Base-by-base conservation (phyloP, 495 filamentous ascomycete genomes). In the Neohortaea acidophila region DNA sequence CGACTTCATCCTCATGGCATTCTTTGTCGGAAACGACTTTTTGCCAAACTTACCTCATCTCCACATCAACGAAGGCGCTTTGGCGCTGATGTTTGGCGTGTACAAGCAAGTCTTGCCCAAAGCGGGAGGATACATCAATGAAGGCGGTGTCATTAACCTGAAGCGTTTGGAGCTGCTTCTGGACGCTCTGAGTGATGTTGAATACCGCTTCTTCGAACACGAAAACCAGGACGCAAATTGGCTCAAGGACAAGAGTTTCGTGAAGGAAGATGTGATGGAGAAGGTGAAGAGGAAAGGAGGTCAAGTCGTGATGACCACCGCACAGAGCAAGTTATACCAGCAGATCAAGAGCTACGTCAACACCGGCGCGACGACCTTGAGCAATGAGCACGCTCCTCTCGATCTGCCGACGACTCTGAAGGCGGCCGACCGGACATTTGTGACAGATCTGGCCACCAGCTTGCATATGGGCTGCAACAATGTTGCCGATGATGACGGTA, bases 21-120 rank as follows among this genome's bases (percentile, higher is more conserved):
- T 99, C 65, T 99, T 99, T 54, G 84, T 99, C 55, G 91, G 91
- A 56, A 99, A 99, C 58, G 91, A 99, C 62, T 99, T 99, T 61
- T 69, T 99, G 51, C 91, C 91, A 3, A 94, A 96, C 60, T 64
- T 99, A 36, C 91, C 91, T 2, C 82, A 91, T 46, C 62, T 99
- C 43, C 91, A 96, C 61, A 99, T 99, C 60, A 99, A 99, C 59
- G 91, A 96, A 57, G 91, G 91, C 23, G 91, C 91, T 9, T 62
- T 96, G 52, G 79, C 85, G 14, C 72, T 89, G 45, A 94, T 96
- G 86, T 99, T 99, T 58, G 83, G 80, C 57, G 75, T 91, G 43
- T 99, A 99, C 67, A 94, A 94, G 53, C 66, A 79, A 15, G 74
- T 92, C 12, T 64, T 99, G 39, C 84, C 82, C 19, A 81, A 77